Conservation (phyloP, 2,329 filamentous ascomycete species). For the Zymoseptoria passerinii region DNA sequence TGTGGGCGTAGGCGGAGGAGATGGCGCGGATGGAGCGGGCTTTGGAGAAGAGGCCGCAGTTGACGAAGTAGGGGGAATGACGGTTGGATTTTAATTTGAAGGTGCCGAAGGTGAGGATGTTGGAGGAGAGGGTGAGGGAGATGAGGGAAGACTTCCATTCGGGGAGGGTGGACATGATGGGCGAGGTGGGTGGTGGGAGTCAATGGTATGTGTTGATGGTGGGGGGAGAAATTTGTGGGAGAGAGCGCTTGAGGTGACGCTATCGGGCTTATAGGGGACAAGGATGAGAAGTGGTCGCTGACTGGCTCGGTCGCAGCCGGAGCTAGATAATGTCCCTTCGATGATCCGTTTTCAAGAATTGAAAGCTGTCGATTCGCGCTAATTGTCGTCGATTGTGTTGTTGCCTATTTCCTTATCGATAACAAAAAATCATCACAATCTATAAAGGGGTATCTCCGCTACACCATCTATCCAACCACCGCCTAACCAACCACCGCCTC, state of each 20-base stretch:
- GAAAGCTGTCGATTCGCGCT: background rate
- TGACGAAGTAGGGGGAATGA: constrained; percentile 93
- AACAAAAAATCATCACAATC: too few relatives aligned
- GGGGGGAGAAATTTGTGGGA: background rate
- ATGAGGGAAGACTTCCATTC: constrained; percentile 68
- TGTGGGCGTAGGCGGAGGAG: constrained; percentile 68
- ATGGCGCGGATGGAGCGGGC: constrained; percentile 70
- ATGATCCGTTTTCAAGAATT: background rate
- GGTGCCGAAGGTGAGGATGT: constrained; percentile 70
- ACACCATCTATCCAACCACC: too few relatives aligned
- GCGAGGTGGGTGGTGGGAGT: background rate
- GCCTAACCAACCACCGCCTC: too few relatives aligned
- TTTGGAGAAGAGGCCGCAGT: constrained; percentile 82
- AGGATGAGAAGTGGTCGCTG: background rate
- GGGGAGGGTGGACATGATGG: constrained; percentile 16
- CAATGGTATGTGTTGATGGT: background rate
- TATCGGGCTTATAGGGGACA: background rate
- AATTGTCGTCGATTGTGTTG: too few relatives aligned
- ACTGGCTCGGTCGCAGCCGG: background rate
- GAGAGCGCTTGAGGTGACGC: too few relatives aligned
- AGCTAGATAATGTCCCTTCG: background rate
- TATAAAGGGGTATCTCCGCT: background rate
- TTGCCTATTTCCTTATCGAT: too few relatives aligned
- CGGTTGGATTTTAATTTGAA: constrained; percentile 91
- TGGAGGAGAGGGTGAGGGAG: constrained; percentile 56